Percentiles rank a stretch among this genome's conserved stretches.
Evolutionary conservation across 257 asterid genomes (phyloP).

Genomic region (Solanum rostratum): DNA sequence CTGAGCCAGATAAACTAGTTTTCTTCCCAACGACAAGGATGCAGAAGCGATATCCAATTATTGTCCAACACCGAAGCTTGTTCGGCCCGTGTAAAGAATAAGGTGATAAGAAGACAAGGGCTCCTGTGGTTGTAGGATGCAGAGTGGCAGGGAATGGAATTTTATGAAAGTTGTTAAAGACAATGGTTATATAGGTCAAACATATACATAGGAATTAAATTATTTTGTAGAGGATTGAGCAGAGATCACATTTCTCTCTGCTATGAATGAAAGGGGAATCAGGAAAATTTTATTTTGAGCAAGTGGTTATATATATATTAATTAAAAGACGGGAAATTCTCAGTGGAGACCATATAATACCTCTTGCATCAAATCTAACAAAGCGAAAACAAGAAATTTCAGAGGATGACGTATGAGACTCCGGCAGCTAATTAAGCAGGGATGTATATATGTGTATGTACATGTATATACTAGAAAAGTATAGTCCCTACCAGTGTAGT

Average conservation of each 20-base stretch:
- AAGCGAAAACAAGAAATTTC: too few relatives aligned
- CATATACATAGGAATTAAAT: background rate
- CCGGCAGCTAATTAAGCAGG: too few relatives aligned
- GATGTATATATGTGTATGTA: too few relatives aligned
- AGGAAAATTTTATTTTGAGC: background rate
- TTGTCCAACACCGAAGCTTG: constrained; percentile 30
- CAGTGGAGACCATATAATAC: too few relatives aligned
- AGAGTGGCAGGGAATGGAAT: background rate
- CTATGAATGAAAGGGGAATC: background rate
- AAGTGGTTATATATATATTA: background rate
- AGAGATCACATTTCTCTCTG: background rate
- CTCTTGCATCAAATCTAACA: too few relatives aligned
- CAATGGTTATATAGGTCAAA: background rate
- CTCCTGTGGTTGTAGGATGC: constrained; percentile 2
- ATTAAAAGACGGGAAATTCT: too few relatives aligned
- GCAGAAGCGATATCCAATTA: constrained; percentile 70
- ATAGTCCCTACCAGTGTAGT: too few relatives aligned
- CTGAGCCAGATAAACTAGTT: constrained; percentile 73
- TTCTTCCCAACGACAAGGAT: constrained; percentile 92
- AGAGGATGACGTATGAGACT: too few relatives aligned
- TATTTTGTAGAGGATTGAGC: background rate
- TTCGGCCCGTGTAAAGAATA: constrained; percentile 9
- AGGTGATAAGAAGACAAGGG: background rate
- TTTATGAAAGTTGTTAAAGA: background rate
- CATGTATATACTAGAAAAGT: too few relatives aligned